These are phyloP conservation scores for Aspergillus sp. DNA, from an alignment of 2,329 filamentous ascomycete genomes.

Conservation along the genomic window DNA sequence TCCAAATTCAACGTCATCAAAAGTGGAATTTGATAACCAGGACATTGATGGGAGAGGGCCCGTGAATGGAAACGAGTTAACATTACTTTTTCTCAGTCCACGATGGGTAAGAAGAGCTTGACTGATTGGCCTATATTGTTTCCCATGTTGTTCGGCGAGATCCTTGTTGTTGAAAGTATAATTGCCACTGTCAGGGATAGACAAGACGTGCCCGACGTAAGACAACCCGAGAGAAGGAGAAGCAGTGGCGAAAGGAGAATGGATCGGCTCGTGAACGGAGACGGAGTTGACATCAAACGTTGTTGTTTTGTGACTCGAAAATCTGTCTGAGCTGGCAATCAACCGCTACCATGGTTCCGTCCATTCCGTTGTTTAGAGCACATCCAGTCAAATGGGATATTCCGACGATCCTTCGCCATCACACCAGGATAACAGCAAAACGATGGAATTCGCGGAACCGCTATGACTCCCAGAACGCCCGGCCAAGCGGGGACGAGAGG, in stretches of 20 bases:
- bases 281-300: constrained; percentile 15
- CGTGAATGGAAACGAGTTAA: constrained; percentile 1
- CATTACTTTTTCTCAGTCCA: not conserved
- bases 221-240: constrained; percentile 24
- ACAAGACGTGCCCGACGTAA: constrained; percentile 23
- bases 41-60: not conserved
- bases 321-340: constrained; percentile 32
- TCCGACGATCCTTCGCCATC: constrained; percentile 25
- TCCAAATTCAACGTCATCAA: constrained; percentile 42
- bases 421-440: constrained; percentile 11
- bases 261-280: constrained; percentile 21
- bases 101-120: constrained; percentile 13
- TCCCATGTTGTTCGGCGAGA: constrained; percentile 20
- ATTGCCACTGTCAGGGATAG: constrained; percentile 23
- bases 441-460: constrained; percentile 13
- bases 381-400: constrained; percentile 19
- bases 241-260: constrained; percentile 29
- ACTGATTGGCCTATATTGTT: constrained; percentile 24
- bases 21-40: constrained; percentile 1
- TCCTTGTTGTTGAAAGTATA: constrained; percentile 28
- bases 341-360: constrained; percentile 27
- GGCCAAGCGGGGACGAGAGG: constrained; percentile 19
- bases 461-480: constrained; percentile 11
- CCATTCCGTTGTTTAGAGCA: constrained; percentile 16
- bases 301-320: constrained; percentile 20